Evolutionary conservation across 2,329 filamentous ascomycete genomes (phyloP).

Genomic region (Xylaria sp.): DNA sequence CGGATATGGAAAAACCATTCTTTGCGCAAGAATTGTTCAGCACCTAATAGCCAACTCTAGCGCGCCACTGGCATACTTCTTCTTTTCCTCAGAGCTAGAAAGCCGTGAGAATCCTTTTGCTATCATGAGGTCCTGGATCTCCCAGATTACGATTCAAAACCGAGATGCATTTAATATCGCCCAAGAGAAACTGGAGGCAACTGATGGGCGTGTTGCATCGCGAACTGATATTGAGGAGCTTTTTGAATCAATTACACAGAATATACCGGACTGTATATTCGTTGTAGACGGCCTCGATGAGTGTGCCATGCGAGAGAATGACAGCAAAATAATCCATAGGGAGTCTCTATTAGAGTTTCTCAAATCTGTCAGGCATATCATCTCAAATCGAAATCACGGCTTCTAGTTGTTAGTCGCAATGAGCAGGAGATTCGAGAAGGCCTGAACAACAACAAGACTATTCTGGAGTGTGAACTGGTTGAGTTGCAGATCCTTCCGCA

Average conservation of each 20-base stretch:
- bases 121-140: constrained; percentile 49
- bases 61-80: constrained; percentile 45
- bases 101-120: constrained; percentile 44
- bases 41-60: constrained; percentile 25
- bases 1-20: constrained; percentile 52
- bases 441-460: constrained; percentile 1
- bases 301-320: constrained; percentile 38
- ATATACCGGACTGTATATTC: constrained; percentile 40
- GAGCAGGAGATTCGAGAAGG: constrained; percentile 43
- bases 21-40: constrained; percentile 48
- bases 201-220: constrained; percentile 33
- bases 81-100: constrained; percentile 48
- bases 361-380: constrained; percentile 15
- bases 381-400: constrained; percentile 28
- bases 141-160: constrained; percentile 37
- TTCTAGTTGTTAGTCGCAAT: constrained; percentile 47
- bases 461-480: background rate
- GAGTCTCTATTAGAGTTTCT: constrained; percentile 38
- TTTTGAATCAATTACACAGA: constrained; percentile 31
- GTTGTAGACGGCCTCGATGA: constrained; percentile 53
- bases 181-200: constrained; percentile 2
- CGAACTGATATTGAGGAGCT: constrained; percentile 36
- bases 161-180: constrained; percentile 36
- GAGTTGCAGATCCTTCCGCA: constrained; percentile 39
- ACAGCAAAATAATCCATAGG: background rate